Base-by-base conservation (phyloP, 768 basidiomycete genomes). In the Exidia glandulosa region DNA sequence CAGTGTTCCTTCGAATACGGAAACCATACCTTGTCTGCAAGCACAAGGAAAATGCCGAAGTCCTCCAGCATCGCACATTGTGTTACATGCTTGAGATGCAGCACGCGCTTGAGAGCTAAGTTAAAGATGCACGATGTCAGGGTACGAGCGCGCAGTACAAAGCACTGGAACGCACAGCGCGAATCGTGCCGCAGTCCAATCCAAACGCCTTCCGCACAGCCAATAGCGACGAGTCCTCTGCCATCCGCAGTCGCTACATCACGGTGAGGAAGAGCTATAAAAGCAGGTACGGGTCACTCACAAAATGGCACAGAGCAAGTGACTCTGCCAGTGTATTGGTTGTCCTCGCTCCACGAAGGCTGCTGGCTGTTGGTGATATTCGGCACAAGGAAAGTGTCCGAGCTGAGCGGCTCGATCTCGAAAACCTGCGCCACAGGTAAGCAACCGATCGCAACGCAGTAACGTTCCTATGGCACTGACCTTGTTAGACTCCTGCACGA, bases 261-360 rank as follows among this genome's bases (percentile, higher is more conserved):
- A 32, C 57, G 14, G 32, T 10, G 55, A 67, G 61, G 63, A 57
- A 45, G 57, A 48, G 63, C 1, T 9, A 6, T 16, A 16, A 56
- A 32, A 30, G 41, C 57, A 10, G 1, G n/a, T n/a, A n/a, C n/a
- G 25, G 36, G 66, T 16, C 31, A 67, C 75, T 69, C 50, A 83
- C 93, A 86, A 72, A 98, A 94, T 12, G 95, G 94, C 25, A 92
- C 90, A 1, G 94, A 95, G 68, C 94, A 96, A 2, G 94, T 96
- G 45, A 96, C 94, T 69, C 86, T 90, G 19, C 90, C 90, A 1
- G 79, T 83, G 50, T 54, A 87, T 13, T 84, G 77, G 60, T 78
- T 85, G 57, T 90, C 88, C 57, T 86, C 81, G 65, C 83, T 74
- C 77, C 76, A 92, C 10, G 85, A 75, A 2, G 86, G 81, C 3